Conservation (phyloP, 2,329 filamentous ascomycete genomes). For the Aspergillus unguis region DNA sequence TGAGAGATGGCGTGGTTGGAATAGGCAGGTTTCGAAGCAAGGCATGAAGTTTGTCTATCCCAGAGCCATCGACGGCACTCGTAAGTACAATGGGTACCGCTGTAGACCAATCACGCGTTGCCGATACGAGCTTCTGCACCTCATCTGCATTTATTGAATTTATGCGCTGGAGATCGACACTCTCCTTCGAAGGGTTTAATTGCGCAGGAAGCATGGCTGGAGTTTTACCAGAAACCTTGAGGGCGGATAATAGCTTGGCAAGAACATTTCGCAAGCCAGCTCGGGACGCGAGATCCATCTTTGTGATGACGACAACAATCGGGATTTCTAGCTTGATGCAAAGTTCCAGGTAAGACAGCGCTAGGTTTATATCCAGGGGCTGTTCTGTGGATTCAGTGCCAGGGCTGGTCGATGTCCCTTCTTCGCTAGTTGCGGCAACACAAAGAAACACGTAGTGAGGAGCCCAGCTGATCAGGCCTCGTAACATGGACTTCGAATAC, state of each 20-base stretch:
- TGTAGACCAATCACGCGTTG: slow-evolving; percentile 39
- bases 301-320: slow-evolving; percentile 80
- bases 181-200: slow-evolving; percentile 48
- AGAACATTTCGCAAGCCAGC: slow-evolving; percentile 66
- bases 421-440: slow-evolving; percentile 70
- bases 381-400: slow-evolving; percentile 24
- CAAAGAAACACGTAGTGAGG: slow-evolving; percentile 92
- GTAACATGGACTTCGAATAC: slow-evolving; percentile 82
- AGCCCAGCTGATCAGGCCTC: slow-evolving; percentile 90
- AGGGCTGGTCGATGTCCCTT: slow-evolving; percentile 41
- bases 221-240: slow-evolving; percentile 71
- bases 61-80: slow-evolving; percentile 79
- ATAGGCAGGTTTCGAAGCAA: slow-evolving; percentile 74
- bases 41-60: slow-evolving; percentile 77
- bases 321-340: slow-evolving; percentile 78
- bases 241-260: slow-evolving; percentile 67
- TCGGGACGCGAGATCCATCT: slow-evolving; percentile 80
- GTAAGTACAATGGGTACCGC: slow-evolving; percentile 83
- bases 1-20: slow-evolving; percentile 43
- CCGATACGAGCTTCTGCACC: slow-evolving; percentile 54
- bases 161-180: slow-evolving; percentile 55
- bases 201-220: slow-evolving; percentile 64
- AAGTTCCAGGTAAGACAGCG: slow-evolving; percentile 75
- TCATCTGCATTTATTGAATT: slow-evolving; percentile 56
- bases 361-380: slow-evolving; percentile 63